Conservation (phyloP, 495 filamentous ascomycete species). For the Podospora tetraspora region DNA sequence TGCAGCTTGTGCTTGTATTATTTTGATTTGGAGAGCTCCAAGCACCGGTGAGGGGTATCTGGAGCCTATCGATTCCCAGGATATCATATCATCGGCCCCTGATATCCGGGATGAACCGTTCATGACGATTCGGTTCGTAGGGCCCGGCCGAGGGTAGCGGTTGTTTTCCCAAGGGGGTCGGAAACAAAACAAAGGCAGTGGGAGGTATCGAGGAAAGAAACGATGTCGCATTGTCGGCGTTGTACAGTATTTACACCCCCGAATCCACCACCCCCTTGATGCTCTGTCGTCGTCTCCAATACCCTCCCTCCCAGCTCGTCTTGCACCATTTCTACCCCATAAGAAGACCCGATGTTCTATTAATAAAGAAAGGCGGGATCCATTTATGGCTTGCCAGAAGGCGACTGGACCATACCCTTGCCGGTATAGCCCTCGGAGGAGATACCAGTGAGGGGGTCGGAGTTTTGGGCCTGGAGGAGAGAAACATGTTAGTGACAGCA, state of each 20-base stretch:
- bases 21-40: background rate
- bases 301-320: conserved; percentile 13
- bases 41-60: background rate
- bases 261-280: conserved; percentile 13
- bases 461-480: conserved; percentile 61
- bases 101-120: background rate
- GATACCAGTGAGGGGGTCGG: conserved; percentile 86
- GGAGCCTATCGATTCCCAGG: background rate
- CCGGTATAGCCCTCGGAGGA: conserved; percentile 74
- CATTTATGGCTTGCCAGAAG: conserved; percentile 36
- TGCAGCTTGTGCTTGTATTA: background rate
- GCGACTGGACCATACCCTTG: conserved; percentile 76
- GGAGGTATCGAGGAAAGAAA: conserved; percentile 17
- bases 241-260: conserved; percentile 39
- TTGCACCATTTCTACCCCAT: conserved; percentile 16
- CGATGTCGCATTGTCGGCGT: conserved; percentile 33
- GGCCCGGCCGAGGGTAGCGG: background rate
- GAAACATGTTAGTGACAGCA: conserved; percentile 17
- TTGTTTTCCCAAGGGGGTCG: background rate
- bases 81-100: background rate
- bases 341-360: conserved; percentile 25
- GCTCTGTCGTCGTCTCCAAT: conserved; percentile 13
- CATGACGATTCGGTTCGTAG: background rate
- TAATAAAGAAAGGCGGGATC: conserved; percentile 34
- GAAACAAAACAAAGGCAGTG: background rate